Conservation (phyloP, 2,329 filamentous ascomycete genomes). For the Beauveria bassiana region DNA sequence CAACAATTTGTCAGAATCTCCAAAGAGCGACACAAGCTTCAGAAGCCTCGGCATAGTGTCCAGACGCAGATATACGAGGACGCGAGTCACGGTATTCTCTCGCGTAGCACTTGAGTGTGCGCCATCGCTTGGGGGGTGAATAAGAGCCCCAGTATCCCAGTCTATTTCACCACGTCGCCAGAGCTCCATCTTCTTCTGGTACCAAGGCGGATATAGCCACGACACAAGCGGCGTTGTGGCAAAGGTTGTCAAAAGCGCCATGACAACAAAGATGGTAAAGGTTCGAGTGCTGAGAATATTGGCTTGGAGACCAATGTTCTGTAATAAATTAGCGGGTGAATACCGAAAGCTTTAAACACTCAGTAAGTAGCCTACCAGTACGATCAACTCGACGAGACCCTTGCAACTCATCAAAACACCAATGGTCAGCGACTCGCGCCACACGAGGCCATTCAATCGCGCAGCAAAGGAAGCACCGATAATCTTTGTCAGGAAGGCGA, state of each 20-base stretch:
- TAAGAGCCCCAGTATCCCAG: constrained; percentile 52
- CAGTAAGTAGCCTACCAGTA: constrained; percentile 53
- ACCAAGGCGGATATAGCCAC: constrained; percentile 62
- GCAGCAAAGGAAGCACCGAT: constrained; percentile 75
- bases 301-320: constrained; percentile 73
- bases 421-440: constrained; percentile 84
- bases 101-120: not conserved
- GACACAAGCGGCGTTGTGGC: constrained; percentile 70
- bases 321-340: not conserved
- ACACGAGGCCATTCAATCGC: constrained; percentile 66
- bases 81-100: constrained; percentile 21
- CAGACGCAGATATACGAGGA: constrained; percentile 75
- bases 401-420: constrained; percentile 95
- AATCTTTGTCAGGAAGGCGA: constrained; percentile 82
- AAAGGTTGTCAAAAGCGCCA: constrained; percentile 84
- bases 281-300: constrained; percentile 72
- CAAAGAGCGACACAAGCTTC: constrained; percentile 72
- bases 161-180: constrained; percentile 81
- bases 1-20: constrained; percentile 31
- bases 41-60: constrained; percentile 79
- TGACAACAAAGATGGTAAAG: constrained; percentile 91
- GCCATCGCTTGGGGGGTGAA: constrained; percentile 20
- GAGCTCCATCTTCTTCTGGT: constrained; percentile 43
- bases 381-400: constrained; percentile 87
- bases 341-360: not conserved